Conservation (phyloP, 2,329 filamentous ascomycete genomes). For the Dryadomyces quercivorus region DNA sequence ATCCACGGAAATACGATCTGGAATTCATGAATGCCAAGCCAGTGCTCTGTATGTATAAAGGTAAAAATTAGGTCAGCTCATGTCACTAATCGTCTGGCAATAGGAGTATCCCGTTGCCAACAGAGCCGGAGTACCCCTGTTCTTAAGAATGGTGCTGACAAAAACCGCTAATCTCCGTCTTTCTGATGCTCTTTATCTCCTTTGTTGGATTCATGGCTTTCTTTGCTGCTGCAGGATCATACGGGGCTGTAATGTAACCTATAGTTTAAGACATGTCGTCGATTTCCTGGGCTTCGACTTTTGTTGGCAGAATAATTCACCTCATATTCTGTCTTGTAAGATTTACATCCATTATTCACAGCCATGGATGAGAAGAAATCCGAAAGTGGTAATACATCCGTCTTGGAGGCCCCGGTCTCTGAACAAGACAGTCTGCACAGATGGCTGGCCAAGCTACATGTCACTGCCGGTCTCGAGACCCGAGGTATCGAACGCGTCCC, state of each 20-base stretch:
- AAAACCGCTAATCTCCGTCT: background rate
- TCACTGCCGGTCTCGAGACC: constrained; percentile 8
- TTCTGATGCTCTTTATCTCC: background rate
- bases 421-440: background rate
- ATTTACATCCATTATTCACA: background rate
- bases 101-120: background rate
- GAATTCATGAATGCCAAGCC: no score
- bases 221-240: no score
- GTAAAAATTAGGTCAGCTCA: no score
- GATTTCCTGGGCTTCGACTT: background rate
- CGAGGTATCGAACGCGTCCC: constrained; percentile 5
- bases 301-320: background rate
- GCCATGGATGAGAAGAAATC: background rate
- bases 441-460: constrained; percentile 2
- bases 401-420: background rate
- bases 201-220: background rate
- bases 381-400: background rate
- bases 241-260: no score
- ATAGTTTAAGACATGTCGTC: no score
- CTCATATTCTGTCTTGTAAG: background rate
- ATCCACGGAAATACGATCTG: no score
- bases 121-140: background rate
- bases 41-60: no score
- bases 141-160: background rate
- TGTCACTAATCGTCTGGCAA: background rate